Evolutionary conservation across 2,329 filamentous ascomycete species (phyloP), one percentile per base, ranked within the genome.

Genomic region (Exutisphaerella laricina): DNA sequence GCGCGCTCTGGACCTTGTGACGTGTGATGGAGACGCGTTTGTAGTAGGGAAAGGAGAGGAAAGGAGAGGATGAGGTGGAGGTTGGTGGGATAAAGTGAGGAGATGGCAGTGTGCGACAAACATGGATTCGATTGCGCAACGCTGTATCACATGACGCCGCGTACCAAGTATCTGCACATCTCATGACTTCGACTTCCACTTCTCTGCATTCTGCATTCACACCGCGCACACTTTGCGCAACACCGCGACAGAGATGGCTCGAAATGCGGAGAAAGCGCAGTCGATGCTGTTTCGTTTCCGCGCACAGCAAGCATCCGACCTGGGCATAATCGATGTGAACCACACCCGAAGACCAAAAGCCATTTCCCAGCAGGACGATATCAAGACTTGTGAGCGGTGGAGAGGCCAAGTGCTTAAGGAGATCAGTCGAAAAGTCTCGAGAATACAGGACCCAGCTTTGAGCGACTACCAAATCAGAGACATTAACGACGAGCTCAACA

Each of bases 221-320:
- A n/a, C n/a, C n/a, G n/a, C n/a, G n/a, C 25, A 32, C 12, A 18
- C 22, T 18, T 17, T 20, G 26, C 25, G 17, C 43, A 53, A 22
- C 20, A 21, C 17, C 33, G 18, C 33, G 14, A 35, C 14, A n/a
- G n/a, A n/a, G 17, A 63, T 63, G 90, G 89, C 90, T 62, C 90
- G 90, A 63, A 96, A 97, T 69, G 90, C 87, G 33, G 90, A 97
- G 77, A 98, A 97, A 69, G 90, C 92, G 61, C 92, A 98, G 74
- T 96, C 89, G 35, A 98, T 98, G 90, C 90, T 98, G 68, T 98
- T 96, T 74, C 90, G 92, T 75, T 98, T 98, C 75, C 88, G 92
- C 66, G 92, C 94, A 62, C 86, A 90, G 58, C 92, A 97, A 78
- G 90, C 90, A 54, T 88, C 88, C 53, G 89, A 96, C 70, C 78